Conservation (phyloP, 495 filamentous ascomycete species). For the Evernia prunastri region DNA sequence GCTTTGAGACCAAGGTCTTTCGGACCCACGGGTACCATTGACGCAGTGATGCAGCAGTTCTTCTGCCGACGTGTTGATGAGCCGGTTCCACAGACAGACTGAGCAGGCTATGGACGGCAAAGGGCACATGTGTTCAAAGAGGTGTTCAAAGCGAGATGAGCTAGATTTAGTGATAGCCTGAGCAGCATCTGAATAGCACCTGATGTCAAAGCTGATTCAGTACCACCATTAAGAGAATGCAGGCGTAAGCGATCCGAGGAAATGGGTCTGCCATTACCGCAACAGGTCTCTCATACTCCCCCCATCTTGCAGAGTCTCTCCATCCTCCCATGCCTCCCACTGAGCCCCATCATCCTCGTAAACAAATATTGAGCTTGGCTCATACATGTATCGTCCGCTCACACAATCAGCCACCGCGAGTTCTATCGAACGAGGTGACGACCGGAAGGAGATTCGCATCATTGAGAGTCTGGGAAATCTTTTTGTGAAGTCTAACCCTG, state of each 20-base stretch:
- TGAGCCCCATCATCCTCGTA: conserved; percentile 8
- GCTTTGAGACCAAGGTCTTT: too few species aligned
- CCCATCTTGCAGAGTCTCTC: neutral
- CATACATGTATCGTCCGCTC: neutral
- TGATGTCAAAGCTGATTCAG: too few species aligned
- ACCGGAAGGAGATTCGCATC: neutral
- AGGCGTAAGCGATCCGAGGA: neutral
- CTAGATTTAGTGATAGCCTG: too few species aligned
- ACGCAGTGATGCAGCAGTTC: too few species aligned
- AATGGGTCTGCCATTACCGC: neutral
- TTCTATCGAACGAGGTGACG: neutral
- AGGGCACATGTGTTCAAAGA: too few species aligned
- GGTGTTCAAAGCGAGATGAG: too few species aligned
- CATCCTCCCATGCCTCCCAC: conserved; percentile 6
- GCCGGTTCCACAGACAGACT: too few species aligned
- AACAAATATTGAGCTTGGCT: neutral
- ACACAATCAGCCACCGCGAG: conserved; percentile 12
- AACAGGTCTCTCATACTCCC: neutral
- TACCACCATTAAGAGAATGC: too few species aligned
- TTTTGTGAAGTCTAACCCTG: neutral
- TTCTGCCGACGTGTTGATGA: too few species aligned
- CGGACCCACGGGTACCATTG: too few species aligned
- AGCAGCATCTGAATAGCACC: too few species aligned
- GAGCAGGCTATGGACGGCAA: too few species aligned
- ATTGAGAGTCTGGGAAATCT: neutral